These are phyloP conservation scores for Peniophora sp. DNA, from an alignment of 1,284 basidiomycete genomes.

Conservation along the genomic window DNA sequence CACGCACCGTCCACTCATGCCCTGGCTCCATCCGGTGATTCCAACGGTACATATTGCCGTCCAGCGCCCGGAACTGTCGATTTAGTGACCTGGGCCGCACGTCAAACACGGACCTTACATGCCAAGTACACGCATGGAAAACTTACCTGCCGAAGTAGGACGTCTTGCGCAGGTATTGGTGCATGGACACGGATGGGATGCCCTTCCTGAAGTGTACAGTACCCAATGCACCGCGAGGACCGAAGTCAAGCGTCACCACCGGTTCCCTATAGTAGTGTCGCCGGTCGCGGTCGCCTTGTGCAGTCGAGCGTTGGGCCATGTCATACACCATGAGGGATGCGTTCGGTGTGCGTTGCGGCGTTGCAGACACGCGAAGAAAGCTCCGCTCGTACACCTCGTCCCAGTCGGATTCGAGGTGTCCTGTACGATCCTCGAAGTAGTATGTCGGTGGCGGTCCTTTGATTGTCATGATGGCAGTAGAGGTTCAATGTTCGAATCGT, in stretches of 20 bases:
- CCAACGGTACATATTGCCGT: constrained; percentile 64
- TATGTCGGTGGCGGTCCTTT: constrained; percentile 33
- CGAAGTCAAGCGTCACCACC: constrained; percentile 50
- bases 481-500: too few relatives aligned
- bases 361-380: constrained; percentile 51
- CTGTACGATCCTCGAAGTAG: constrained; percentile 64
- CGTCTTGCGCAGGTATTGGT: constrained; percentile 50
- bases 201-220: constrained; percentile 41
- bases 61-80: constrained; percentile 56
- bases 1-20: constrained; percentile 64
- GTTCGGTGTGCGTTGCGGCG: constrained; percentile 24
- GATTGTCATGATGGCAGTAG: constrained; percentile 16
- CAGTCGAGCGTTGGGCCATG: constrained; percentile 54
- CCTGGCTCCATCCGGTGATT: constrained; percentile 38
- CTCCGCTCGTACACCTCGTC: constrained; percentile 69
- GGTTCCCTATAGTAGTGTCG: constrained; percentile 44
- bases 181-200: constrained; percentile 42
- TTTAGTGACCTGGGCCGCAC: constrained; percentile 40
- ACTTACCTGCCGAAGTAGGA: constrained; percentile 57
- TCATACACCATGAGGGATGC: constrained; percentile 39
- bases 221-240: constrained; percentile 44
- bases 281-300: constrained; percentile 35
- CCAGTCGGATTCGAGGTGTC: constrained; percentile 51
- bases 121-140: constrained; percentile 3
- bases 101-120: background rate